Evolutionary conservation across 768 basidiomycete species (phyloP).

Genomic region (Phanerochaete carnosa): DNA sequence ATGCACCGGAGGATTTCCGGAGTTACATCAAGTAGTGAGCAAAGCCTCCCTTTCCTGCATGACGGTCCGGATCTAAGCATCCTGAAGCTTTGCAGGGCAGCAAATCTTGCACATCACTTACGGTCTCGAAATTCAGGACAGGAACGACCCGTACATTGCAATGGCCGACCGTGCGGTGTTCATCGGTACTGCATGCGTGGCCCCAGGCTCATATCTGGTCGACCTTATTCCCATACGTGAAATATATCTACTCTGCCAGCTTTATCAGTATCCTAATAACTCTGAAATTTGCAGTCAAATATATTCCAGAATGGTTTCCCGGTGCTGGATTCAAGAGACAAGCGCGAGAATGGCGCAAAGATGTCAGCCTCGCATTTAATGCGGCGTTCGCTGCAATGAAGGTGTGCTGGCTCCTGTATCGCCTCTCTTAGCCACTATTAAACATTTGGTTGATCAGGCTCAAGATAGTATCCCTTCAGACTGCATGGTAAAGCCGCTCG

Average conservation of each 20-base stretch:
- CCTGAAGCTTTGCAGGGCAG: slow-evolving; percentile 9
- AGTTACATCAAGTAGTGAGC: neutral
- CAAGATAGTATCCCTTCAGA: neutral
- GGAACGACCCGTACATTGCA: slow-evolving; percentile 14
- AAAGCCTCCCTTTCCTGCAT: neutral
- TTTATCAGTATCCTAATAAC: too few relatives aligned
- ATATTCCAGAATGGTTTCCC: slow-evolving; percentile 21
- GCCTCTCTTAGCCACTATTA: neutral
- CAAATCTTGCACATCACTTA: slow-evolving; percentile 14
- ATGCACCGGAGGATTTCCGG: neutral
- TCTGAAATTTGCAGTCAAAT: slow-evolving; percentile 14
- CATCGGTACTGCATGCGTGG: neutral
- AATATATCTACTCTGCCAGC: neutral
- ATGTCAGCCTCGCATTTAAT: neutral
- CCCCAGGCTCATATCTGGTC: slow-evolving; percentile 12
- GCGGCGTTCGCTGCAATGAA: slow-evolving; percentile 14
- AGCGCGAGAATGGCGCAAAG: slow-evolving; percentile 12
- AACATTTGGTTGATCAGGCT: neutral
- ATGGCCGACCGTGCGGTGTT: slow-evolving; percentile 7
- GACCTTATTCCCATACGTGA: slow-evolving; percentile 9
- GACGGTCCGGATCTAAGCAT: neutral
- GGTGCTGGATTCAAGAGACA: slow-evolving; percentile 16
- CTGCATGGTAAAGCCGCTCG: slow-evolving; percentile 1
- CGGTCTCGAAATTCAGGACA: slow-evolving; percentile 12
- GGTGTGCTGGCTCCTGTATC: too few relatives aligned